These are phyloP conservation scores for Catharanthus roseus DNA, from an alignment of 257 asterid species.

Conservation along the genomic window DNA sequence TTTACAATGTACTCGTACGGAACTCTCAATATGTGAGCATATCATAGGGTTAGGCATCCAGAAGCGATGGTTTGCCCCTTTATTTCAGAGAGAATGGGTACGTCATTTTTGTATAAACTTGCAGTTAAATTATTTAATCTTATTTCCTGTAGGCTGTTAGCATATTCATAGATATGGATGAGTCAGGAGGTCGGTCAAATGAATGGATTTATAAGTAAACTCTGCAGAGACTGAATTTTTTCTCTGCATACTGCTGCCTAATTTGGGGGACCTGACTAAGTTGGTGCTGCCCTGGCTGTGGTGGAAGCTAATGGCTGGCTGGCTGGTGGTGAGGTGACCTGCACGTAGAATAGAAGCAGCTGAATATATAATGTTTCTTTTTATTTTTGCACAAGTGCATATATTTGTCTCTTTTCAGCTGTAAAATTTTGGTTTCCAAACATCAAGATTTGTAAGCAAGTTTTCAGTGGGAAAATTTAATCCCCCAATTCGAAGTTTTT, in stretches of 20 bases:
- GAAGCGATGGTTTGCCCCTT: too few relatives aligned
- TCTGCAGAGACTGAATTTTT: neutral
- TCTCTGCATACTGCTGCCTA: neutral
- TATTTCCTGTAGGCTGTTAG: conserved; percentile 65
- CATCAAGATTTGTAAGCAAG: too few relatives aligned
- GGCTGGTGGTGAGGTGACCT: too few relatives aligned
- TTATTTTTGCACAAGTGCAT: neutral
- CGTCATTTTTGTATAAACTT: too few relatives aligned
- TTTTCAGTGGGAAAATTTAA: too few relatives aligned
- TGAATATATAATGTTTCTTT: neutral
- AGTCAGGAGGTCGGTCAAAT: conserved; percentile 86
- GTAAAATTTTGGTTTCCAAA: neutral
- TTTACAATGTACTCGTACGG: neutral
- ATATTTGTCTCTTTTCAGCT: neutral
- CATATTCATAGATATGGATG: conserved; percentile 95
- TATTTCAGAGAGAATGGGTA: too few relatives aligned
- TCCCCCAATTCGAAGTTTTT: too few relatives aligned
- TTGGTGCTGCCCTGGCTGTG: neutral
- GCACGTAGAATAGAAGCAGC: neutral
- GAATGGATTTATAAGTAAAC: conserved; percentile 94
- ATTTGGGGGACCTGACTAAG: neutral
- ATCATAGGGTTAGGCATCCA: too few relatives aligned
- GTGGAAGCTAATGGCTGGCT: neutral
- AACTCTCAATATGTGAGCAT: too few relatives aligned
- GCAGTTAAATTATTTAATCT: neutral